Base-by-base conservation (phyloP, 164 flowering plant genomes). In the Amborella trichopoda region DNA sequence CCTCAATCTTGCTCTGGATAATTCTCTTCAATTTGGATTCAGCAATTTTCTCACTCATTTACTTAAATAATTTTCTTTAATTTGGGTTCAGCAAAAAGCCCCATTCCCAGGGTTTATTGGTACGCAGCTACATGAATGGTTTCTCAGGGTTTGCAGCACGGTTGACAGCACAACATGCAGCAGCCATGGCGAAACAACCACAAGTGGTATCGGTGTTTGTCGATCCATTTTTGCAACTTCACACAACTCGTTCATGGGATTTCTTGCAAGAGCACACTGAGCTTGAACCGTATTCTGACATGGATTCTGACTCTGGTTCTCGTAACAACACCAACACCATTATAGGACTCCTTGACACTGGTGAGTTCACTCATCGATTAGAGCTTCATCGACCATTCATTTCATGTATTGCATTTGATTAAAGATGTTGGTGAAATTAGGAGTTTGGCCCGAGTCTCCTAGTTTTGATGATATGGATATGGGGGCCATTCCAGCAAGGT, bases 201-300 rank as follows among this genome's bases (percentile, higher is more conserved):
- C 76, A 71, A 25, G 83, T 72, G 18, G 71, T 75, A 1, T 80
- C 83, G 0, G 79, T 80, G 5, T 77, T 80, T 50, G 65, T 34
- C 3, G 83, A 77, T 46, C 68, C 75, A 1, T 10, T 64, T 5
- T 28, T 57, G 8, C 51, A 76, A n/a, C 74, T 78, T 40, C 85
- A 78, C 57, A 78, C 85, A 10, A 78, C 85, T 24, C 74, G 69
- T 6, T 76, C 81, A 1, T 73, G 79, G 81, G 81, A 76, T 32
- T 78, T 78, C 54, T 41, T 76, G 21, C 62, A 69, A 47, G 59
- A 58, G 36, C 75, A 67, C 52, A 64, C 61, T 1, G 61, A 58
- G 5, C 40, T 63, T 0, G 47, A 41, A 44, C 52, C 53, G 0
- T 62, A 65, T 51, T 46, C 65, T 3, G 40, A 25, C 1, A 48